Conservation (phyloP, 2,329 filamentous ascomycete species). For the Reticulascus tulasneorum region DNA sequence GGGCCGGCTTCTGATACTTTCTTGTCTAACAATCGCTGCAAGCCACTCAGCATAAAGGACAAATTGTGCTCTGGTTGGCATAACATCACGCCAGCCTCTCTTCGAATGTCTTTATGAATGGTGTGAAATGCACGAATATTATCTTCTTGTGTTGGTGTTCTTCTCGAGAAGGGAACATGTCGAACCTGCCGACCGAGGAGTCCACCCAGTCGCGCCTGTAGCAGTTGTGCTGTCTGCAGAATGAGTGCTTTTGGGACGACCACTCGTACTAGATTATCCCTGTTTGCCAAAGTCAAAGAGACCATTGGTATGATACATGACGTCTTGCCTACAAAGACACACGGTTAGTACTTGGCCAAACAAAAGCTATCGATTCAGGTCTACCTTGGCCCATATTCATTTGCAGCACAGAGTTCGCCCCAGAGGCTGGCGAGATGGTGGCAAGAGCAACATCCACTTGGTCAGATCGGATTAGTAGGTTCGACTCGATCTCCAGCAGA, state of each 20-base stretch:
- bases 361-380: not conserved
- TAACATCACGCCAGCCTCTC: conserved; percentile 49
- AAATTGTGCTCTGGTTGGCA: conserved; percentile 60
- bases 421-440: conserved; percentile 51
- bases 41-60: conserved; percentile 60
- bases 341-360: conserved; percentile 3
- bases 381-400: conserved; percentile 63
- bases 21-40: conserved; percentile 51
- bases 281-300: conserved; percentile 39
- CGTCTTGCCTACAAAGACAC: conserved; percentile 50
- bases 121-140: conserved; percentile 32
- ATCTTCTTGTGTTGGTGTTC: conserved; percentile 29
- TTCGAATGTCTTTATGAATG: conserved; percentile 34
- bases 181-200: conserved; percentile 48
- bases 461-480: conserved; percentile 57
- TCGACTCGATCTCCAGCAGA: conserved; percentile 61
- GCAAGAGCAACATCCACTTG: conserved; percentile 60
- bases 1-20: conserved; percentile 32
- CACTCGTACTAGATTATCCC: conserved; percentile 43
- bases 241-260: conserved; percentile 54
- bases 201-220: conserved; percentile 52
- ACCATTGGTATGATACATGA: conserved; percentile 53
- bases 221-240: conserved; percentile 52
- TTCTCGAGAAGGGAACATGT: conserved; percentile 56
- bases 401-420: conserved; percentile 56